A percentile compares a stretch with the other conserved stretches of the same genome.
Evolutionary conservation across 2,329 filamentous ascomycete species (phyloP).

Genomic region (Apiospora malaysiana): DNA sequence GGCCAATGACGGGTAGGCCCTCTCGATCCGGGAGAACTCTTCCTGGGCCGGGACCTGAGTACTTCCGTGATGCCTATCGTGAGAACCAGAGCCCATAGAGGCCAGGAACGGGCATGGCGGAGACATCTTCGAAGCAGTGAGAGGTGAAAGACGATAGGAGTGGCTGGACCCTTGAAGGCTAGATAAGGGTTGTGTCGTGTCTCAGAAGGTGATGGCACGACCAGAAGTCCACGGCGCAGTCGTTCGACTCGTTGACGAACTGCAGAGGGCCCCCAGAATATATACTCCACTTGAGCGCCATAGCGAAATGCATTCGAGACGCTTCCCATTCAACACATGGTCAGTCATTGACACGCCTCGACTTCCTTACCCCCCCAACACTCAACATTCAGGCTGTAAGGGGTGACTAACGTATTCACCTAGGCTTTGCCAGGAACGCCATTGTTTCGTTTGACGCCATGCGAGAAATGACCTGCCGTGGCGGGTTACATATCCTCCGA

Average conservation of each 20-base stretch:
- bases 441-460: neutral
- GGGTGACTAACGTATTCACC: neutral
- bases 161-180: neutral
- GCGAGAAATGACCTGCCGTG: neutral
- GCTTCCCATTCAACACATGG: too few species aligned
- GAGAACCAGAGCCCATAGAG: neutral
- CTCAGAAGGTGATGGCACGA: neutral
- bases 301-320: too few species aligned
- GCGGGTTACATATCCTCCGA: neutral
- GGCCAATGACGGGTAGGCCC: conserved; percentile 14
- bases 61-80: neutral
- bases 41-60: neutral
- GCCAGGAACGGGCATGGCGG: neutral
- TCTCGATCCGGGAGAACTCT: conserved; percentile 13
- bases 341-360: too few species aligned
- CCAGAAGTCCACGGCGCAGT: neutral
- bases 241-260: neutral
- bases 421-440: neutral
- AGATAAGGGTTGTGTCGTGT: neutral
- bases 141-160: too few species aligned
- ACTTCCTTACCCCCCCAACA: too few species aligned
- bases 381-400: too few species aligned
- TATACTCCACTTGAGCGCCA: too few species aligned
- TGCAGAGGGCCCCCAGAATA: neutral
- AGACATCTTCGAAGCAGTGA: neutral